Conservation (phyloP, 2,329 filamentous ascomycete genomes). For the Emmonsiellopsis sp. region DNA sequence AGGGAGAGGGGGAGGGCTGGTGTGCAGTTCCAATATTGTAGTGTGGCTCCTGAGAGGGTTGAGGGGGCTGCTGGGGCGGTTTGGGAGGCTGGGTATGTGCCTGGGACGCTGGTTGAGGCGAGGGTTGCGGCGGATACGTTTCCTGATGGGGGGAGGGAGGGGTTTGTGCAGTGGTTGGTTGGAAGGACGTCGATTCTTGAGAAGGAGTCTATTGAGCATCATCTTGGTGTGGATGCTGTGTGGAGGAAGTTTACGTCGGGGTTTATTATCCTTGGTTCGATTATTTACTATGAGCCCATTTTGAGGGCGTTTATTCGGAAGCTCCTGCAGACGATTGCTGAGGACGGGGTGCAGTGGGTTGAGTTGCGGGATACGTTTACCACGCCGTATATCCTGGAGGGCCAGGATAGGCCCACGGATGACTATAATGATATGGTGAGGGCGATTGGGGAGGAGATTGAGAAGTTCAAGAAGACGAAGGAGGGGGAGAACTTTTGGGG, state of each 20-base stretch:
- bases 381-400: slow-evolving; percentile 57
- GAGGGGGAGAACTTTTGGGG: slow-evolving; percentile 76
- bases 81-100: slow-evolving; percentile 57
- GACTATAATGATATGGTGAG: slow-evolving; percentile 62
- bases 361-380: slow-evolving; percentile 72
- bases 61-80: slow-evolving; percentile 34
- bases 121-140: slow-evolving; percentile 60
- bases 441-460: slow-evolving; percentile 67
- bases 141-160: slow-evolving; percentile 58
- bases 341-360: slow-evolving; percentile 75
- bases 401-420: slow-evolving; percentile 54
- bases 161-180: slow-evolving; percentile 70
- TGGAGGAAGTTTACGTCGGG: slow-evolving; percentile 73
- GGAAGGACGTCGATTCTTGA: slow-evolving; percentile 61
- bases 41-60: slow-evolving; percentile 33
- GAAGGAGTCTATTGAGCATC: slow-evolving; percentile 66
- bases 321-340: slow-evolving; percentile 61
- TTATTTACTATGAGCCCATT: slow-evolving; percentile 86
- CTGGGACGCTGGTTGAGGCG: slow-evolving; percentile 50
- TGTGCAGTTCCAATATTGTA: slow-evolving; percentile 54
- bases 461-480: slow-evolving; percentile 60
- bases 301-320: slow-evolving; percentile 65
- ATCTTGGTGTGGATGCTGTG: slow-evolving; percentile 72
- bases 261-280: slow-evolving; percentile 62
- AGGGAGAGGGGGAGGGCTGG: slow-evolving; percentile 44